These are phyloP conservation scores for Cryptomeria japonica DNA, from an alignment of 75 land plant species.

Conservation along the genomic window DNA sequence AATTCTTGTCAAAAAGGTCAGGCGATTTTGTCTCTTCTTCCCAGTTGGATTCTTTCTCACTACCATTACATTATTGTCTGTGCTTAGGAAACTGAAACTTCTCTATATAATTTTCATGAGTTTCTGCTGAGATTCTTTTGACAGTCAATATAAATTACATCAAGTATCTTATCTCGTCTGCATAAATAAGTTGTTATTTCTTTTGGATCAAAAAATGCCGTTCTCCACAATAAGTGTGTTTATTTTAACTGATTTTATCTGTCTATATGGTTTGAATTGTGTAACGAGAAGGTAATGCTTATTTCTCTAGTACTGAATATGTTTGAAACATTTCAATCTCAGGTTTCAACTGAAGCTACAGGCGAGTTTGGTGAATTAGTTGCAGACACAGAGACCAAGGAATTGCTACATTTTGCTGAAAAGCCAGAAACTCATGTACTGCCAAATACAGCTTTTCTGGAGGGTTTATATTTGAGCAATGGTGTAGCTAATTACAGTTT, in stretches of 20 bases:
- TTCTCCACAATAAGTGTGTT: conserved; percentile 2
- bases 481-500: neutral
- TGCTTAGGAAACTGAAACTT: conserved; percentile 2
- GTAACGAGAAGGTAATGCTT: neutral
- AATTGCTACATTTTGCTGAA: conserved; percentile 59
- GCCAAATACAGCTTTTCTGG: neutral
- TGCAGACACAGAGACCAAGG: conserved; percentile 47
- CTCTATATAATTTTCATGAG: neutral
- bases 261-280: neutral
- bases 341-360: conserved; percentile 53
- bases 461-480: neutral
- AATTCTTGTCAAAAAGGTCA: conserved; percentile 50
- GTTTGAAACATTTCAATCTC: conserved; percentile 2
- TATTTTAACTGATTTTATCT: neutral
- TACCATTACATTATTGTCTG: neutral
- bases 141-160: too few relatives aligned
- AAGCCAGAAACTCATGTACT: conserved; percentile 61
- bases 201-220: neutral
- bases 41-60: neutral
- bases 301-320: neutral
- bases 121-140: neutral
- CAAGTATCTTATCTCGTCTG: neutral
- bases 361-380: conserved; percentile 57
- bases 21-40: neutral
- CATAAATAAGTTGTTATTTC: neutral